Percentiles rank a stretch among this genome's conserved stretches.
phyloP scores from a whole-genome alignment of 164 flowering plant genomes.

The Vitis labrusca region DNA sequence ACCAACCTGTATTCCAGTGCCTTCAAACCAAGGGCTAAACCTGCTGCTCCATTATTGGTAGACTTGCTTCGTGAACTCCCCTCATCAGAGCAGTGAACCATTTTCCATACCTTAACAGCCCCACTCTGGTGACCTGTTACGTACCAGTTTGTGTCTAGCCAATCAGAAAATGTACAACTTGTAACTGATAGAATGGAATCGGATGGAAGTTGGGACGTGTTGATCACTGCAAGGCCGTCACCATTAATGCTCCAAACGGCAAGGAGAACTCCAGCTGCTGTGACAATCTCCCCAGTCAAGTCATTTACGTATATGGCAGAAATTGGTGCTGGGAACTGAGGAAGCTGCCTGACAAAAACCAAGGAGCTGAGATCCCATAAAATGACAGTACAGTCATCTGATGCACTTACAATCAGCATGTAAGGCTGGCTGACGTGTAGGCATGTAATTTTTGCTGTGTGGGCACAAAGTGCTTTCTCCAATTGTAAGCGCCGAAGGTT shows the following conservation, averaged over 20 bases:
- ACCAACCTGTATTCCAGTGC: slow-evolving; percentile 79
- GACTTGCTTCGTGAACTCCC: slow-evolving; percentile 42
- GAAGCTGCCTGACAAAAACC: slow-evolving; percentile 83
- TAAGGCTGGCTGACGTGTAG: slow-evolving; percentile 89
- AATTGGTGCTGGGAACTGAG: slow-evolving; percentile 86
- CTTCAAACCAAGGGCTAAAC: slow-evolving; percentile 39
- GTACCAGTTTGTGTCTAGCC: slow-evolving; percentile 87
- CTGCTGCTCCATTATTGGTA: slow-evolving; percentile 31
- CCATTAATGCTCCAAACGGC: slow-evolving; percentile 97
- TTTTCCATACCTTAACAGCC: slow-evolving; percentile 92
- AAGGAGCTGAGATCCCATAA: slow-evolving; percentile 95
- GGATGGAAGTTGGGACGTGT: slow-evolving; percentile 93
- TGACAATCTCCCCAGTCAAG: slow-evolving; percentile 82
- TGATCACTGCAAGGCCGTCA: slow-evolving; percentile 84
- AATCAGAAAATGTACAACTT: slow-evolving; percentile 79
- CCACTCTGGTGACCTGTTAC: slow-evolving; percentile 98
- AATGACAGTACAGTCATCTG: slow-evolving; percentile 90
- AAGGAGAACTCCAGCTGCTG: slow-evolving; percentile 91
- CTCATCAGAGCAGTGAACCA: slow-evolving; percentile 72
- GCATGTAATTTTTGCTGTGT: slow-evolving; percentile 81
- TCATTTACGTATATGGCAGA: slow-evolving; percentile 93
- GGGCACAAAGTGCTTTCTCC: slow-evolving; percentile 83
- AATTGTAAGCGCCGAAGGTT: slow-evolving; percentile 43
- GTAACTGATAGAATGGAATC: slow-evolving; percentile 83
- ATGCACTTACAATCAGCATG: slow-evolving; percentile 88